Evolutionary conservation across 495 filamentous ascomycete genomes (phyloP).

Genomic region (Pyrenula massariospora): DNA sequence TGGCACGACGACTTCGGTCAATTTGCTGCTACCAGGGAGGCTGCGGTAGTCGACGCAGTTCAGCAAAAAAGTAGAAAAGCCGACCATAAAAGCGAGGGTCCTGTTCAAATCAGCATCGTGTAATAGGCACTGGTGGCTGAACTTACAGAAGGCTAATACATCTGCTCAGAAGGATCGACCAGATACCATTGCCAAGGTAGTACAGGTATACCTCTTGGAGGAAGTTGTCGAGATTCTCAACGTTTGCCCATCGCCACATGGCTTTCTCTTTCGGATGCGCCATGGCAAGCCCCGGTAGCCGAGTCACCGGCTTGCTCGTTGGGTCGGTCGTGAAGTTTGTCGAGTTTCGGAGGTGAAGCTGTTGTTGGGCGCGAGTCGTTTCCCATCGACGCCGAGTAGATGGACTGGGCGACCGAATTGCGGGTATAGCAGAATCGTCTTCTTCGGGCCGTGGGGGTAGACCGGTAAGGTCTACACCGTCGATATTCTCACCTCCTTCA

Average conservation of each 20-base stretch:
- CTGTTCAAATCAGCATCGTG: conserved; percentile 23
- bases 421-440: conserved; percentile 18
- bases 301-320: conserved; percentile 7
- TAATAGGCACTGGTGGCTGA: conserved; percentile 29
- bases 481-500: conserved; percentile 41
- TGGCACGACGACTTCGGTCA: conserved; percentile 67
- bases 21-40: conserved; percentile 59
- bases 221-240: conserved; percentile 84
- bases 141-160: conserved; percentile 62
- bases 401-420: conserved; percentile 40
- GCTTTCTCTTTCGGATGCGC: conserved; percentile 68
- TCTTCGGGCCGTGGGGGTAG: conserved; percentile 20
- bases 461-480: conserved; percentile 24
- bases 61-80: conserved; percentile 73
- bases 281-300: conserved; percentile 32
- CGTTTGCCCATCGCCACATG: conserved; percentile 93
- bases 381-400: conserved; percentile 55
- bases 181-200: conserved; percentile 74
- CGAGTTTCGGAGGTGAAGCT: conserved; percentile 28
- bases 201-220: conserved; percentile 85
- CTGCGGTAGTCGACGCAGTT: conserved; percentile 78
- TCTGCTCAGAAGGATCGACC: conserved; percentile 71
- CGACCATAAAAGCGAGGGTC: conserved; percentile 69
- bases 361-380: conserved; percentile 48
- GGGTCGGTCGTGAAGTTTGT: conserved; percentile 6